A percentile compares a stretch with the other conserved stretches of the same genome.
phyloP scores from a whole-genome alignment of 2,329 filamentous ascomycete species.

The Macroventuria anomochaeta region DNA sequence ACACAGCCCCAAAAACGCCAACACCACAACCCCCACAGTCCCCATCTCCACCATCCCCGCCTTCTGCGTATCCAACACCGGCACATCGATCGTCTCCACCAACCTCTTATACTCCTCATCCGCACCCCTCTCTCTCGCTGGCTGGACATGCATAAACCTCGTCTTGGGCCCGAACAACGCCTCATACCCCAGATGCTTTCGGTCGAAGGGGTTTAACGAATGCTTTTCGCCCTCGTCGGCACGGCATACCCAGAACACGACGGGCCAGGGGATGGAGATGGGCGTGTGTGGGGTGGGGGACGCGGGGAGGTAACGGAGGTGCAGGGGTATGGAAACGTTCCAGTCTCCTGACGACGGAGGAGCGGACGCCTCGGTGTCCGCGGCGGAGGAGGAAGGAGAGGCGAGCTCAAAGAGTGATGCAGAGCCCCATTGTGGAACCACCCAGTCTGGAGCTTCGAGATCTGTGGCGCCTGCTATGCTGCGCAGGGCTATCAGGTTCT shows the following conservation, averaged over 20 bases:
- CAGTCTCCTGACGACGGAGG: constrained; percentile 52
- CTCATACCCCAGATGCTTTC: constrained; percentile 85
- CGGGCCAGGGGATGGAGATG: constrained; percentile 76
- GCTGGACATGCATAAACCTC: constrained; percentile 76
- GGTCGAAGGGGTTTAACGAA: constrained; percentile 83
- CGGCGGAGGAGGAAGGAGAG: constrained; percentile 50
- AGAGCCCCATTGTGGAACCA: constrained; percentile 78
- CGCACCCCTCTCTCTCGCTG: constrained; percentile 27
- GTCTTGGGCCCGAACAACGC: constrained; percentile 76
- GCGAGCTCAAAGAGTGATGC: constrained; percentile 77
- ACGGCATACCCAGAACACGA: constrained; percentile 88
- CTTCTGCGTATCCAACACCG: constrained; percentile 15
- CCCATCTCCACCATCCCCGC: constrained; percentile 51
- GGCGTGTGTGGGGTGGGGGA: constrained; percentile 39
- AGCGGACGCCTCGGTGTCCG: background rate
- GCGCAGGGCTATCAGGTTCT: constrained; percentile 74
- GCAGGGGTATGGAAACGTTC: constrained; percentile 77
- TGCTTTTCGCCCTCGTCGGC: constrained; percentile 69
- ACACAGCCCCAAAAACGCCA: constrained; percentile 54
- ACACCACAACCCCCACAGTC: constrained; percentile 52
- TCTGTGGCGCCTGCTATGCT: constrained; percentile 80
- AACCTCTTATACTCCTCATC: background rate
- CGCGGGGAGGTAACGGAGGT: constrained; percentile 77
- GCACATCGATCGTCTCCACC: constrained; percentile 12
- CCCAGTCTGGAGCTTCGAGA: constrained; percentile 88